These are phyloP conservation scores for Fusarium avenaceum DNA, from an alignment of 2,329 filamentous ascomycete genomes.

Conservation along the genomic window DNA sequence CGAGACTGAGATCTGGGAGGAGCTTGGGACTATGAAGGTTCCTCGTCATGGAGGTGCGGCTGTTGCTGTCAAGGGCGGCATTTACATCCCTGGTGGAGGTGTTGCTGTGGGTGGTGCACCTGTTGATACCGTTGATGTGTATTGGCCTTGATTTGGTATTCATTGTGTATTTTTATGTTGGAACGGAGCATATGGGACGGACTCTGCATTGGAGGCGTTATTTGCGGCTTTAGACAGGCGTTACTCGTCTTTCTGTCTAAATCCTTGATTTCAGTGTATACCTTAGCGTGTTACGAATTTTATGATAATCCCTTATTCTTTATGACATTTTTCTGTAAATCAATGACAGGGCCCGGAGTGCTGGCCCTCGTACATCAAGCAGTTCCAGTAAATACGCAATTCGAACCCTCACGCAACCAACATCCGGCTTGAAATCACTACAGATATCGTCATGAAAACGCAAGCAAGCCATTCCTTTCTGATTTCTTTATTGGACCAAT, in stretches of 20 bases:
- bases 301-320: neutral
- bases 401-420: neutral
- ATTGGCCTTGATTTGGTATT: conserved; percentile 23
- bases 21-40: conserved; percentile 48
- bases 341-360: too few species aligned
- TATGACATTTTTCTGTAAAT: neutral
- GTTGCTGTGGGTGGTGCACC: conserved; percentile 35
- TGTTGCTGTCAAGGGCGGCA: conserved; percentile 43
- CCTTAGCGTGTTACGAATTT: conserved; percentile 6
- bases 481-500: neutral
- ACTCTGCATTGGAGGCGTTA: neutral
- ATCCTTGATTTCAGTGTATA: neutral
- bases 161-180: neutral
- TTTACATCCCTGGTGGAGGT: conserved; percentile 56
- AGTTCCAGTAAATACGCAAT: neutral
- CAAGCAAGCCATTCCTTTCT: neutral
- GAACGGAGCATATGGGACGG: neutral
- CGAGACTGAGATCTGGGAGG: conserved; percentile 47
- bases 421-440: neutral
- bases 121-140: conserved; percentile 34
- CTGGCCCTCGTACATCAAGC: neutral
- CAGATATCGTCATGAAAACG: neutral
- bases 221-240: neutral
- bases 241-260: neutral
- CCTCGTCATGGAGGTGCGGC: conserved; percentile 54